A percentile compares a stretch with the other conserved stretches of the same genome.
These are phyloP conservation scores for Ustilago sp. DNA, from an alignment of 1,284 basidiomycete genomes.

Conservation along the genomic window DNA sequence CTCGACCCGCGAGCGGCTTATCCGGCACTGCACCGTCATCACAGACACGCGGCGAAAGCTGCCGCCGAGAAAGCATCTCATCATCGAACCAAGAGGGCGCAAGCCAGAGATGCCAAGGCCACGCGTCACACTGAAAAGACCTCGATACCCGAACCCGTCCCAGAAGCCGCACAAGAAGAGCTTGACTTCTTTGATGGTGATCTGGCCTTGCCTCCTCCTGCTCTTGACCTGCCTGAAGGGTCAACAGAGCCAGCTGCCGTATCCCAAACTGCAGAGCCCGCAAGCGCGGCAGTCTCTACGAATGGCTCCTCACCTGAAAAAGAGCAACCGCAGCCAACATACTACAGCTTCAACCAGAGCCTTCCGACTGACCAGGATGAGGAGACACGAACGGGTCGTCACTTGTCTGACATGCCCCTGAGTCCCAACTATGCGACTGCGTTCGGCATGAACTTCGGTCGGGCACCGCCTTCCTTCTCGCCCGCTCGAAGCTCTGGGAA, in stretches of 20 bases:
- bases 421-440: conserved; percentile 53
- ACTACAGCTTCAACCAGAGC: conserved; percentile 24
- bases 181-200: conserved; percentile 55
- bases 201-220: conserved; percentile 63
- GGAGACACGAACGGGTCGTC: conserved; percentile 58
- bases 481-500: not conserved
- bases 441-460: conserved; percentile 51
- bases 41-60: conserved; percentile 22
- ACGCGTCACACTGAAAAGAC: conserved; percentile 9
- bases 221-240: conserved; percentile 49
- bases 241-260: not conserved
- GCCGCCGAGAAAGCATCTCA: conserved; percentile 15
- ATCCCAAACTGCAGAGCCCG: not conserved
- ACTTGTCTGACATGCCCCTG: conserved; percentile 66
- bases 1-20: conserved; percentile 33
- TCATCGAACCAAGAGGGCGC: conserved; percentile 20
- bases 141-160: conserved; percentile 14
- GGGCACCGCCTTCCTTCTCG: conserved; percentile 19
- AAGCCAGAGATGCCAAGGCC: conserved; percentile 5
- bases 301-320: conserved; percentile 12
- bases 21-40: conserved; percentile 24
- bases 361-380: conserved; percentile 51
- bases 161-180: conserved; percentile 27
- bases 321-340: not conserved
- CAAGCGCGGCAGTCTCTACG: not conserved